Percentiles rank a stretch among this genome's conserved stretches.
phyloP scores from a whole-genome alignment of 148 eudicot genomes.

The Chenopodium berlandieri region DNA sequence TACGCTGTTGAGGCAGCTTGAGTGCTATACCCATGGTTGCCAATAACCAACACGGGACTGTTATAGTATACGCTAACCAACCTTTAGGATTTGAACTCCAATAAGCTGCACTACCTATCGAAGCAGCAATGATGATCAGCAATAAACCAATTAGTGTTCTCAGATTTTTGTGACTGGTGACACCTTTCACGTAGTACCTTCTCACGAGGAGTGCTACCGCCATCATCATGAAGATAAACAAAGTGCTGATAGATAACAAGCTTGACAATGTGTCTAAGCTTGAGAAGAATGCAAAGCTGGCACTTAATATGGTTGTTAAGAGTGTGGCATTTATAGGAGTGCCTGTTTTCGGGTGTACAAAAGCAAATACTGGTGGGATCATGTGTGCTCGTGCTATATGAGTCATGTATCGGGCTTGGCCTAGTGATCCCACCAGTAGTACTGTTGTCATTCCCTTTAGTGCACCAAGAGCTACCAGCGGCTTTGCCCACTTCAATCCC shows the following conservation, averaged over 20 bases:
- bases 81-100: conserved; percentile 42
- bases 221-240: conserved; percentile 69
- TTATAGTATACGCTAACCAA: conserved; percentile 51
- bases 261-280: conserved; percentile 45
- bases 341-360: conserved; percentile 54
- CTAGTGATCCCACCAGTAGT: conserved; percentile 52
- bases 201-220: conserved; percentile 62
- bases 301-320: conserved; percentile 38
- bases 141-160: conserved; percentile 35
- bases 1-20: conserved; percentile 43
- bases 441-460: conserved; percentile 81
- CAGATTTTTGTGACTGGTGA: conserved; percentile 35
- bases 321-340: conserved; percentile 71
- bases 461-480: conserved; percentile 66
- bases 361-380: conserved; percentile 67
- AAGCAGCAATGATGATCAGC: conserved; percentile 44
- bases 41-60: conserved; percentile 53
- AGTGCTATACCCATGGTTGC: conserved; percentile 49
- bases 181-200: conserved; percentile 51
- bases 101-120: conserved; percentile 48
- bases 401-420: conserved; percentile 61
- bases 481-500: conserved; percentile 69
- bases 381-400: conserved; percentile 72
- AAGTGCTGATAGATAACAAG: conserved; percentile 54
- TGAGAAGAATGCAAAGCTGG: conserved; percentile 58